Base-by-base conservation (phyloP, 192 early-diverging fungal genomes). In the Backusella mclennaniae region DNA sequence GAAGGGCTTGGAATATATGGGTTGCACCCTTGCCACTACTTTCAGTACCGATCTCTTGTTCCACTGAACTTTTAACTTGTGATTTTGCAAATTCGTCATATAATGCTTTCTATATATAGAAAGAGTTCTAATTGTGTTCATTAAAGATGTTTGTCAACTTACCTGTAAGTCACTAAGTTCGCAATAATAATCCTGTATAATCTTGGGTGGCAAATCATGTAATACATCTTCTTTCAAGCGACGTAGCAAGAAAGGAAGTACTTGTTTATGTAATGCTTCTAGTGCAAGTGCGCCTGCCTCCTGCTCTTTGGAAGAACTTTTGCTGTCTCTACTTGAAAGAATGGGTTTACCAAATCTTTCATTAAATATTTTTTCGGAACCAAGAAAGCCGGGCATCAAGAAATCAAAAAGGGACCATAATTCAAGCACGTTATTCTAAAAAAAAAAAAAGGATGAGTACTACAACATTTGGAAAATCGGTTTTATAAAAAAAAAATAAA, bases 111-210 rank as follows among this genome's bases (percentile, higher is more conserved):
- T 89, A 80, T 15, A 66, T 33, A 19, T 35, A 52, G 1, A 66
- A 19, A 17, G 0, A 23, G 12, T 21, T 14, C 1, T 73, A 23
- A 46, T 66, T 35, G 1, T 9, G n/a, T 14, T 67, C 38, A 1
- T 49, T 31, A 5, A 42, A 38, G 52, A 49, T 31, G 21, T 52
- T 35, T 63, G 4, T 29, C 14, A 67, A n/a, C 21, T 77, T 77
- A 82, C 85, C 81, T 98, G 98, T 52, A 98, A 66, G 39, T 95
- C 94, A 70, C 91, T 92, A 17, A 98, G 85, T 77, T 98, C 98
- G 79, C 97, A 98, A 83, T 99, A 97, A 82, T 98, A 97, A 83
- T 98, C 97, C 89, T 98, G 97, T 77, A 98, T 98, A 75, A 99
- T 99, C 87, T 99, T 99, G 49, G 98, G 97, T 69, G 98, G 98